Percentiles rank a stretch among this genome's conserved stretches.
Evolutionary conservation across 345 rosid species (phyloP).

Genomic region (Eucalyptus regnans): DNA sequence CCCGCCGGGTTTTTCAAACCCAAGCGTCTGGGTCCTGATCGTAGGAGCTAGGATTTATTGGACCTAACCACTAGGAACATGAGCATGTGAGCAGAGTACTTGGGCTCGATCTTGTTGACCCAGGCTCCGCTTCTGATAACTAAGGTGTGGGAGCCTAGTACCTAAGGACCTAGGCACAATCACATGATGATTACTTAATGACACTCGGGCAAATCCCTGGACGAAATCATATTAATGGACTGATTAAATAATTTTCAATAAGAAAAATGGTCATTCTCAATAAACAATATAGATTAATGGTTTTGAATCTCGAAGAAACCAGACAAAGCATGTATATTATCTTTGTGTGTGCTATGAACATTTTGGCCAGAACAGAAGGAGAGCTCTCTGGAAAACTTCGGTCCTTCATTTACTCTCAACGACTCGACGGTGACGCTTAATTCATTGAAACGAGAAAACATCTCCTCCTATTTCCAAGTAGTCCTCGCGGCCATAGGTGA

Average conservation of each 20-base stretch:
- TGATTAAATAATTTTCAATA: too few relatives aligned
- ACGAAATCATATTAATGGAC: too few relatives aligned
- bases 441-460: background rate
- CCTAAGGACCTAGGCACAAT: background rate
- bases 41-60: background rate
- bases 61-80: background rate
- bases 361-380: too few relatives aligned
- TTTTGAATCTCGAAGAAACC: too few relatives aligned
- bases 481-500: slow-evolving; percentile 1
- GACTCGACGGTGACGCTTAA: too few relatives aligned
- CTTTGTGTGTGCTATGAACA: too few relatives aligned
- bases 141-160: too few relatives aligned
- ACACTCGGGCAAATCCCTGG: background rate
- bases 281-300: too few relatives aligned
- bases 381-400: background rate
- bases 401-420: too few relatives aligned
- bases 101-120: background rate
- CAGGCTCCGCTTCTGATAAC: background rate
- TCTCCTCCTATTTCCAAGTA: too few relatives aligned
- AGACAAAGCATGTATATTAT: too few relatives aligned
- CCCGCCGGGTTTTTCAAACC: background rate
- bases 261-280: too few relatives aligned
- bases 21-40: background rate
- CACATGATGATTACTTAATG: background rate
- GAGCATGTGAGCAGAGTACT: background rate